These are phyloP conservation scores for Teratosphaeria gauchensis DNA, from an alignment of 2,329 filamentous ascomycete genomes.

Conservation along the genomic window DNA sequence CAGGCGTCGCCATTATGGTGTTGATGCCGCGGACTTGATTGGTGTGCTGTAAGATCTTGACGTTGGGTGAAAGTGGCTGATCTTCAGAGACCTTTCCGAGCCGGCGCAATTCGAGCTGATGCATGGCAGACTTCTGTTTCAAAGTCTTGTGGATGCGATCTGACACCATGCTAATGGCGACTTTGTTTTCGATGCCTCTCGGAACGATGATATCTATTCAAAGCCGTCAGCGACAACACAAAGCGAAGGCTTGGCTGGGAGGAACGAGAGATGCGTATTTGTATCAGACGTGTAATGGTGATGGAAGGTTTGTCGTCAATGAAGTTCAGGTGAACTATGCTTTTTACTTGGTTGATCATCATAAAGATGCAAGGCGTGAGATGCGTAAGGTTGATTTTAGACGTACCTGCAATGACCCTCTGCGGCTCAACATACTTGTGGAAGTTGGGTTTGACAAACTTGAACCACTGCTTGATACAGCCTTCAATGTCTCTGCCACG, in stretches of 20 bases:
- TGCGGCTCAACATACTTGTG: conserved; percentile 91
- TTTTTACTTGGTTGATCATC: conserved; percentile 27
- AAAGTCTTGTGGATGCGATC: conserved; percentile 87
- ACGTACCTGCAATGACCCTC: conserved; percentile 65
- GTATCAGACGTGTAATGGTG: conserved; percentile 15
- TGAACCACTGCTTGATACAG: conserved; percentile 97
- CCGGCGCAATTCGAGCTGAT: conserved; percentile 67
- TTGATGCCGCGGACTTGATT: conserved; percentile 80
- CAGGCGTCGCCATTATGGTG: conserved; percentile 75
- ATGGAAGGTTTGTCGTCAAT: conserved; percentile 29
- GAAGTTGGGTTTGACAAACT: conserved; percentile 93
- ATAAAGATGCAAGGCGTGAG: conserved; percentile 5
- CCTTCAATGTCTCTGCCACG: conserved; percentile 87
- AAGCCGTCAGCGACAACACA: background rate
- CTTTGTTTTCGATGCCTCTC: conserved; percentile 84
- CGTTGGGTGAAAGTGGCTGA: conserved; percentile 63
- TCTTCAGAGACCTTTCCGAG: conserved; percentile 61
- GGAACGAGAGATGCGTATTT: background rate
- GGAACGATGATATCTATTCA: conserved; percentile 78
- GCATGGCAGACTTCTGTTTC: conserved; percentile 71
- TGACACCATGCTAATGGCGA: conserved; percentile 86
- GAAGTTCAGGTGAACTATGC: conserved; percentile 33
- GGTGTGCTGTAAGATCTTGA: conserved; percentile 64
- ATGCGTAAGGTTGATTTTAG: background rate
- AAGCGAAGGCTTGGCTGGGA: background rate